Percentiles rank a stretch among this genome's conserved stretches.
These are phyloP conservation scores for Penicillium hordei DNA, from an alignment of 2,329 filamentous ascomycete genomes.

Conservation along the genomic window DNA sequence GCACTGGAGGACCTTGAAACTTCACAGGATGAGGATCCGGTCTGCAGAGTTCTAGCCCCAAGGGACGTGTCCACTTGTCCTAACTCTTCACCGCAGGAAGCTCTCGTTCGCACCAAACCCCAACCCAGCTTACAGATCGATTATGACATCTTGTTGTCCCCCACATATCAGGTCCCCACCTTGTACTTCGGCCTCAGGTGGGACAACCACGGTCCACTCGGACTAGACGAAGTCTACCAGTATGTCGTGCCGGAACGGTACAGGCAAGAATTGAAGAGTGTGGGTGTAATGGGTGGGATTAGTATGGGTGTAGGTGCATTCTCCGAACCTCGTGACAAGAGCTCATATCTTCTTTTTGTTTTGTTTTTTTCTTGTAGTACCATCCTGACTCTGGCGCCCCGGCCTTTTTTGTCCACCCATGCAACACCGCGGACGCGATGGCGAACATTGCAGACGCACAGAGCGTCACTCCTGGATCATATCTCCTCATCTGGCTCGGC, in stretches of 20 bases:
- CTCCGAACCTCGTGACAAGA: conserved; percentile 26
- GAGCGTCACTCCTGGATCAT: conserved; percentile 56
- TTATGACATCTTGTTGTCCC: conserved; percentile 74
- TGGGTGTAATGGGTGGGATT: conserved; percentile 69
- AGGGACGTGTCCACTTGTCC: conserved; percentile 12
- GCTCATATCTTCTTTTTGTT: conserved; percentile 35
- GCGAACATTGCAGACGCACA: conserved; percentile 54
- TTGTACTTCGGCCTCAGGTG: conserved; percentile 71
- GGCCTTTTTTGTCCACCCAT: conserved; percentile 90
- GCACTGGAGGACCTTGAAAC: background rate
- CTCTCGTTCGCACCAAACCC: conserved; percentile 37
- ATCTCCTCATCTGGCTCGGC: conserved; percentile 88
- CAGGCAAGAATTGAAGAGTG: conserved; percentile 59
- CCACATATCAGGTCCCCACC: conserved; percentile 72
- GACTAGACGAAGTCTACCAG: conserved; percentile 69
- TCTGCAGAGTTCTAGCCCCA: conserved; percentile 6
- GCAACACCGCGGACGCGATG: conserved; percentile 81
- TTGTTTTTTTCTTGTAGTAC: conserved; percentile 55
- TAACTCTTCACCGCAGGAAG: conserved; percentile 36
- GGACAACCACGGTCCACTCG: conserved; percentile 56
- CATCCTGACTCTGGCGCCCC: conserved; percentile 78
- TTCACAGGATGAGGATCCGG: conserved; percentile 10
- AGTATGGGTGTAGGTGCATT: conserved; percentile 68
- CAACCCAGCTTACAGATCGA: conserved; percentile 53
- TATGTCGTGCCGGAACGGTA: conserved; percentile 67